These are phyloP conservation scores for Mortierella sp. DNA, from an alignment of 371 early-diverging fungal genomes.

Conservation along the genomic window DNA sequence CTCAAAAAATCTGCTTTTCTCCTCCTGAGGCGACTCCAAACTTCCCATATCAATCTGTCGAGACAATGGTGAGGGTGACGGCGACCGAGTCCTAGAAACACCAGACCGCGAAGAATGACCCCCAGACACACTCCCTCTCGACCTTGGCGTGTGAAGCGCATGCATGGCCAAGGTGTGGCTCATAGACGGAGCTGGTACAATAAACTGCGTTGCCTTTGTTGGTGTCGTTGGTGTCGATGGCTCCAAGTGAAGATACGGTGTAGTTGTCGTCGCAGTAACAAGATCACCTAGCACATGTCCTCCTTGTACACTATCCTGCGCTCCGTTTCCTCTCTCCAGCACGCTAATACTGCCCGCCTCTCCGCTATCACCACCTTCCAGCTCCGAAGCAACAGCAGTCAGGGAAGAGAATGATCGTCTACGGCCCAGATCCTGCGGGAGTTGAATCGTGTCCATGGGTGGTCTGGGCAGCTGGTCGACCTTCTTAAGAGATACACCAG, in stretches of 20 bases:
- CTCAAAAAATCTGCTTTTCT: not conserved
- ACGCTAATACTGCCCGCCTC: not conserved
- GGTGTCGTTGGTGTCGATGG: constrained; percentile 1
- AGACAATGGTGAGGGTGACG: constrained; percentile 42
- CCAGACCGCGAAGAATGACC: not conserved
- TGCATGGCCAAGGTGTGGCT: constrained; percentile 16
- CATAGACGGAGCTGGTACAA: not conserved
- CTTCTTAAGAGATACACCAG: not conserved
- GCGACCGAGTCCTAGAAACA: constrained; percentile 30
- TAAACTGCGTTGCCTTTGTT: not conserved
- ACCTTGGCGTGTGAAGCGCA: constrained; percentile 27
- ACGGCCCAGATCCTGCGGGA: constrained; percentile 22
- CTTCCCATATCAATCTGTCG: constrained; percentile 21
- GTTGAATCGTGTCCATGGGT: constrained; percentile 25
- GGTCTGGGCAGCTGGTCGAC: constrained; percentile 17
- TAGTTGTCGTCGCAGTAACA: constrained; percentile 2
- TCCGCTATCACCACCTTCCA: constrained; percentile 14
- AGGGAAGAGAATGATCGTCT: constrained; percentile 39
- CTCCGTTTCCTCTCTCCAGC: not conserved
- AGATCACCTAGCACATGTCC: not conserved
- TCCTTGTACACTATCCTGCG: no score
- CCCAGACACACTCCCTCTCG: not conserved
- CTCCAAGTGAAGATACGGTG: not conserved
- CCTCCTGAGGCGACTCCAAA: constrained; percentile 19
- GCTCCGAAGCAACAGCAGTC: constrained; percentile 53